Percentiles rank a stretch among this genome's conserved stretches.
These are phyloP conservation scores for Yueomyces sp. DNA, from an alignment of 1,139 yeast species.

Conservation along the genomic window DNA sequence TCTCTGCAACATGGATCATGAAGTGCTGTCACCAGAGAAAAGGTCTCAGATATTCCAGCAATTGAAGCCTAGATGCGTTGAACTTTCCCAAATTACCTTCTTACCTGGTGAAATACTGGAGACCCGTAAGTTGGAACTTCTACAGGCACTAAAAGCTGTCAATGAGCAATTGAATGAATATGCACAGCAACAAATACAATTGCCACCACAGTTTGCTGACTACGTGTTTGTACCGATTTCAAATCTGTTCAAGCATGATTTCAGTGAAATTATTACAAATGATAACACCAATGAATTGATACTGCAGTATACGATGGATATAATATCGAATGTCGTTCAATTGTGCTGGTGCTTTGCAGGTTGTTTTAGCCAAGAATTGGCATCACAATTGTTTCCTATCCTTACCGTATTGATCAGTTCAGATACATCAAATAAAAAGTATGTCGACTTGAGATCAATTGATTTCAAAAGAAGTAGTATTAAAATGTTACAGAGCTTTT, in stretches of 20 bases:
- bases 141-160: conserved; percentile 25
- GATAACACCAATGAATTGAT: conserved; percentile 15
- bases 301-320: conserved; percentile 24
- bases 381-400: conserved; percentile 39
- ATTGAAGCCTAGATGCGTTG: conserved; percentile 30
- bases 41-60: conserved; percentile 7
- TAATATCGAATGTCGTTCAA: conserved; percentile 30
- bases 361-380: conserved; percentile 28
- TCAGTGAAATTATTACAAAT: conserved; percentile 32
- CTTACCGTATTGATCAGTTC: conserved; percentile 31
- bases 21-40: too few relatives aligned
- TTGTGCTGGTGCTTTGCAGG: conserved; percentile 36
- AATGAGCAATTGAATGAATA: conserved; percentile 15
- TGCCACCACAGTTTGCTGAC: conserved; percentile 39
- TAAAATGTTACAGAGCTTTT: conserved; percentile 19
- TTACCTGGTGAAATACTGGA: conserved; percentile 26
- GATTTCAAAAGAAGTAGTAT: conserved; percentile 35
- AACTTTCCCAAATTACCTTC: conserved; percentile 30
- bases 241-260: conserved; percentile 33
- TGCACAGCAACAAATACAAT: conserved; percentile 2
- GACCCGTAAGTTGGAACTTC: conserved; percentile 20
- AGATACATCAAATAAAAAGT: conserved; percentile 11
- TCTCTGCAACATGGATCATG: too few relatives aligned
- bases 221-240: conserved; percentile 51
- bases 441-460: conserved; percentile 19